These are phyloP conservation scores for Fusarium bulbicola DNA, from an alignment of 2,329 filamentous ascomycete species.

Conservation along the genomic window DNA sequence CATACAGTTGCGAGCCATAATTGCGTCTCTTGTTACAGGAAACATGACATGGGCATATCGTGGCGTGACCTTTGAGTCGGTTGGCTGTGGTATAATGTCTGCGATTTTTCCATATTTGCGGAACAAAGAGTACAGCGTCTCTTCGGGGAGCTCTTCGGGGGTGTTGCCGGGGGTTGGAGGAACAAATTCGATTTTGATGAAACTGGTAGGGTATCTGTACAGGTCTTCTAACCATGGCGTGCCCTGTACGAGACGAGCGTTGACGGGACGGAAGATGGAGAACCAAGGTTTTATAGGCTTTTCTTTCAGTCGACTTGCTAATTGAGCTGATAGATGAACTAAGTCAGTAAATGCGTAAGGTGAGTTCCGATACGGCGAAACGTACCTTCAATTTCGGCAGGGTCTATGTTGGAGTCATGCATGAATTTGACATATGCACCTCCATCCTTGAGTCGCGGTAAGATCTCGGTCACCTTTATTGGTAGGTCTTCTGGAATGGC, in stretches of 20 bases:
- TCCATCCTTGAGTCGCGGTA: constrained; percentile 89
- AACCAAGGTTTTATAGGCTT: constrained; percentile 88
- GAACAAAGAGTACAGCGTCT: constrained; percentile 87
- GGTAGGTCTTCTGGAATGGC: constrained; percentile 70
- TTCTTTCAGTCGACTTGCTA: constrained; percentile 72
- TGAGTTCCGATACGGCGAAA: background rate
- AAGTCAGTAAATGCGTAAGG: background rate
- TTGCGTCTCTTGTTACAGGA: constrained; percentile 74
- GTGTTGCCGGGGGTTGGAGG: constrained; percentile 75
- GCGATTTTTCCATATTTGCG: constrained; percentile 89
- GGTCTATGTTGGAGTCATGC: constrained; percentile 52
- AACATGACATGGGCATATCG: constrained; percentile 85
- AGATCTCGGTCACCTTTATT: constrained; percentile 79
- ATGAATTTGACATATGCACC: constrained; percentile 92
- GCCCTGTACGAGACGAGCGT: constrained; percentile 78
- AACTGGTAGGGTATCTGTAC: constrained; percentile 78
- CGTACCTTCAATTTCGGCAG: constrained; percentile 55
- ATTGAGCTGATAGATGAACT: constrained; percentile 49
- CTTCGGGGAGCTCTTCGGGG: constrained; percentile 83
- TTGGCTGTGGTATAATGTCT: constrained; percentile 83
- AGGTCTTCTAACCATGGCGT: constrained; percentile 95
- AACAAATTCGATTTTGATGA: constrained; percentile 86
- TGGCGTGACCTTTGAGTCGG: constrained; percentile 86
- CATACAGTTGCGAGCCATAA: constrained; percentile 91
- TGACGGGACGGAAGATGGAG: constrained; percentile 79